Conservation (phyloP, 23 red algal species). For the Gracilariopsis chorda region DNA sequence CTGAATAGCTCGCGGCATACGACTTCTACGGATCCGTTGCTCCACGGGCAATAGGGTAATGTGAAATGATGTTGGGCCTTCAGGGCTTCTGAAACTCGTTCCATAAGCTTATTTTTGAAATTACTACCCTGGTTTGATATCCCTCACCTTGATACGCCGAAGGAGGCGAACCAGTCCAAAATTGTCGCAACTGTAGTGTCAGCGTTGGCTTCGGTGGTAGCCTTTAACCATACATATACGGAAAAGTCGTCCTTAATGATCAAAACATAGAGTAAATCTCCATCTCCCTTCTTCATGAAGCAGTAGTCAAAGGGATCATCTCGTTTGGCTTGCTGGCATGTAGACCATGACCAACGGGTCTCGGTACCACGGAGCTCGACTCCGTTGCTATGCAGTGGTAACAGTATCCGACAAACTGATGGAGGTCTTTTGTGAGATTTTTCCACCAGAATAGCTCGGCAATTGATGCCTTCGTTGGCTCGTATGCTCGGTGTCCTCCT, state of each 20-base stretch:
- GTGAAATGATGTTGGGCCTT: slow-evolving; percentile 37
- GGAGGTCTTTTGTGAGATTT: background rate
- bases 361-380: background rate
- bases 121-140: background rate
- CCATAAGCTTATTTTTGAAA: slow-evolving; percentile 1
- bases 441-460: background rate
- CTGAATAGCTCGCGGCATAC: background rate
- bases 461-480: background rate
- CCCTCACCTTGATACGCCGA: background rate
- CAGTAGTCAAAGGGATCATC: background rate
- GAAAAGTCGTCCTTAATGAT: background rate
- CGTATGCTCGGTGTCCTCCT: background rate
- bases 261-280: background rate
- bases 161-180: background rate
- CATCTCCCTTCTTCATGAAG: background rate
- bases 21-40: slow-evolving; percentile 22
- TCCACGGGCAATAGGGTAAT: slow-evolving; percentile 22
- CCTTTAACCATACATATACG: background rate
- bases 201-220: background rate
- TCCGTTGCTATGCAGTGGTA: background rate
- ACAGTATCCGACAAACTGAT: background rate
- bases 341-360: background rate
- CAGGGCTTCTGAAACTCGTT: background rate
- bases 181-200: background rate
- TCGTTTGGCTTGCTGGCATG: background rate